Evolutionary conservation across 805 yeast genomes (phyloP).

Genomic region (Starmerella etchellsii): DNA sequence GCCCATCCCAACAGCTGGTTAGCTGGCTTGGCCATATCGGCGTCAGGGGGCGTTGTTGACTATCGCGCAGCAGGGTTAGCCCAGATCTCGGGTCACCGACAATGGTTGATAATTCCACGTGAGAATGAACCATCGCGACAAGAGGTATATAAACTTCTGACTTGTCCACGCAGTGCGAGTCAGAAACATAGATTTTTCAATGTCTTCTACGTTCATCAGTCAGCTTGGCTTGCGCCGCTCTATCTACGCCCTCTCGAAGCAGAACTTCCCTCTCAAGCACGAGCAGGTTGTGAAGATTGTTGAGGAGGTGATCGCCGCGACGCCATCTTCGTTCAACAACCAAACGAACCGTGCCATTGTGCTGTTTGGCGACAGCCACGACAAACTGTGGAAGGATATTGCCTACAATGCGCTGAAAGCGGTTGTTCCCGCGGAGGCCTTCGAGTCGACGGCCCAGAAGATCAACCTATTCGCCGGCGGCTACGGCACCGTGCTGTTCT

Average conservation of each 20-base stretch:
- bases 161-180: no score
- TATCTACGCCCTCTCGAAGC: conserved; percentile 34
- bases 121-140: no score
- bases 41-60: no score
- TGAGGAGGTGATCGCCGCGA: conserved; percentile 35
- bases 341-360: conserved; percentile 40
- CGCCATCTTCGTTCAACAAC: conserved; percentile 42
- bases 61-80: no score
- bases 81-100: no score
- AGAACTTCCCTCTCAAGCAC: conserved; percentile 33
- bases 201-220: conserved; percentile 14
- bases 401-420: conserved; percentile 27
- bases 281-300: conserved; percentile 32
- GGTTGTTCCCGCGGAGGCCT: conserved; percentile 29
- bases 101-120: no score
- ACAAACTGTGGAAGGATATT: conserved; percentile 33
- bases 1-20: no score
- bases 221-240: conserved; percentile 34
- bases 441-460: conserved; percentile 32
- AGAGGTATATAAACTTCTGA: no score
- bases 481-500: conserved; percentile 37
- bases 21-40: no score
- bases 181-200: no score
- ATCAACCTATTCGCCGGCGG: conserved; percentile 35
- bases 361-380: conserved; percentile 36